phyloP scores from a whole-genome alignment of 768 basidiomycete species.

The Suillus bovinus region DNA sequence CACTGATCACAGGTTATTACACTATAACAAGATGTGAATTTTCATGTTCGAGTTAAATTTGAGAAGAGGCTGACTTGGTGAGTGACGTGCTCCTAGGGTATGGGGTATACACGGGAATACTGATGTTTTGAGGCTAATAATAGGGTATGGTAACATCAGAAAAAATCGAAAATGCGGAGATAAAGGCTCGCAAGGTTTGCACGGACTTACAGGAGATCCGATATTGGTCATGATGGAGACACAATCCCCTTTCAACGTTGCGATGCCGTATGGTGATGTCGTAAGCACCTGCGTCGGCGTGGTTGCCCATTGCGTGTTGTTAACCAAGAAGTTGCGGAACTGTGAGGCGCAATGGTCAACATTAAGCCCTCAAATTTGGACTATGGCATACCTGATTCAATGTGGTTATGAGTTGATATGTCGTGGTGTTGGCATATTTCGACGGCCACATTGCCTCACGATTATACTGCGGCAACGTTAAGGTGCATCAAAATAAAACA shows the following conservation, averaged over 20 bases:
- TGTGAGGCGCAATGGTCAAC: slow-evolving; percentile 20
- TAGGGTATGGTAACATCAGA: slow-evolving; percentile 7
- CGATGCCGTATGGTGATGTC: slow-evolving; percentile 51
- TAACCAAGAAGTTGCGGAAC: slow-evolving; percentile 69
- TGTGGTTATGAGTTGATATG: slow-evolving; percentile 57
- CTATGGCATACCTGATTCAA: slow-evolving; percentile 52
- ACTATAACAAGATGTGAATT: slow-evolving; percentile 33
- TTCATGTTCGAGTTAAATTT: slow-evolving; percentile 1
- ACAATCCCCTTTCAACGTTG: slow-evolving; percentile 63
- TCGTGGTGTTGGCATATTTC: slow-evolving; percentile 55
- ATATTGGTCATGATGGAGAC: slow-evolving; percentile 68
- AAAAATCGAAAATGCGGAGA: background rate
- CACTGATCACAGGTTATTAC: slow-evolving; percentile 67
- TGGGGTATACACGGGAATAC: slow-evolving; percentile 58
- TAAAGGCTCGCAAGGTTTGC: background rate
- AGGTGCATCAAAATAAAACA: slow-evolving; percentile 7
- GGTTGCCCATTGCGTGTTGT: slow-evolving; percentile 49
- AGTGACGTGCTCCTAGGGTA: slow-evolving; percentile 48
- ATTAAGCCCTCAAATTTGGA: background rate
- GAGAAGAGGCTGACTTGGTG: slow-evolving; percentile 49
- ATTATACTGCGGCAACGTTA: slow-evolving; percentile 49
- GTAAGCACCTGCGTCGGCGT: slow-evolving; percentile 54
- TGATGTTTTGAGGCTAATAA: slow-evolving; percentile 54
- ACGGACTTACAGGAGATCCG: slow-evolving; percentile 61
- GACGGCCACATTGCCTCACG: slow-evolving; percentile 79